These are phyloP conservation scores for Candida xyloterini DNA, from an alignment of 805 yeast species.

Conservation along the genomic window DNA sequence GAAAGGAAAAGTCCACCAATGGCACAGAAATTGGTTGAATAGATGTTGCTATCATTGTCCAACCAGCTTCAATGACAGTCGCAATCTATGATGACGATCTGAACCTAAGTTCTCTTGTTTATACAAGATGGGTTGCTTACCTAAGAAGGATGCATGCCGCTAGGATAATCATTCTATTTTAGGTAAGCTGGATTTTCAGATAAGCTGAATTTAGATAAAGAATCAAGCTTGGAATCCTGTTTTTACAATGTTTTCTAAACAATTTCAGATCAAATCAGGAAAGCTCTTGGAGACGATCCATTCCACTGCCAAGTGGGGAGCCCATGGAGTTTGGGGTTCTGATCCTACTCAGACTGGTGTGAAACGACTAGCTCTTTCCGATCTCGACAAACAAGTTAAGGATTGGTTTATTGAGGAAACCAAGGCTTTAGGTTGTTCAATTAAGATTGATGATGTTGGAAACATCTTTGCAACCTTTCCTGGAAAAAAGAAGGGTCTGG, in stretches of 20 bases:
- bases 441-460: conserved; percentile 63
- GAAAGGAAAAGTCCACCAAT: too few relatives aligned
- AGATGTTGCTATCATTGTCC: too few relatives aligned
- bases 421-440: conserved; percentile 50
- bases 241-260: conserved; percentile 23
- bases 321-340: conserved; percentile 60
- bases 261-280: conserved; percentile 27
- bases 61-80: too few relatives aligned
- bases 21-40: too few relatives aligned
- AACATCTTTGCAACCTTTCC: conserved; percentile 66
- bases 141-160: too few relatives aligned
- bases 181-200: too few relatives aligned
- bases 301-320: conserved; percentile 56
- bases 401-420: conserved; percentile 64
- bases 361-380: conserved; percentile 60
- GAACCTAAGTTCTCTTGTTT: too few relatives aligned
- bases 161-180: too few relatives aligned
- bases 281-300: conserved; percentile 59
- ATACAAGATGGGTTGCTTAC: too few relatives aligned
- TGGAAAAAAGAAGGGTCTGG: conserved; percentile 41
- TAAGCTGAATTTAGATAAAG: too few relatives aligned
- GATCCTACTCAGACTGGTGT: conserved; percentile 61
- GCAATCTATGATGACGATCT: too few relatives aligned
- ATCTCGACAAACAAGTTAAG: conserved; percentile 59
- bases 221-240: too few relatives aligned